Evolutionary conservation across 495 filamentous ascomycete genomes (phyloP).

Genomic region (Podospora bellae-mahoneyi): DNA sequence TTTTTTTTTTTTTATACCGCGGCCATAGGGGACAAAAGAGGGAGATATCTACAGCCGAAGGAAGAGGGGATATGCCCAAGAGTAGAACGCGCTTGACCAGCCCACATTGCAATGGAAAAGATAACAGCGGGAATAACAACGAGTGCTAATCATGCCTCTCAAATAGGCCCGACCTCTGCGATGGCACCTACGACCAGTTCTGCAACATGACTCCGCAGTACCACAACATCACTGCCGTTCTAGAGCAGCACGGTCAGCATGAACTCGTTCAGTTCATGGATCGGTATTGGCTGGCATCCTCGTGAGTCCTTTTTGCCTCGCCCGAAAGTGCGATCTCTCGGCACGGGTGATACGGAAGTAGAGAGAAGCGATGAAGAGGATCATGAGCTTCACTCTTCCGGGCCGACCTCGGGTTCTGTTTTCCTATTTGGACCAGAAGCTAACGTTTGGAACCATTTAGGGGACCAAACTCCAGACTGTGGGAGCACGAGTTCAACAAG

Average conservation of each 20-base stretch:
- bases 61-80: neutral
- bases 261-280: slow-evolving; percentile 71
- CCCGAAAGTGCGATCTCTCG: neutral
- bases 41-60: neutral
- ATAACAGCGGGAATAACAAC: neutral
- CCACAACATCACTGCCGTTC: slow-evolving; percentile 65
- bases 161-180: slow-evolving; percentile 75
- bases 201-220: slow-evolving; percentile 67
- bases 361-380: neutral
- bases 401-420: neutral
- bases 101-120: neutral
- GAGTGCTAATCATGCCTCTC: neutral
- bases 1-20: neutral
- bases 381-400: neutral
- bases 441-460: slow-evolving; percentile 12
- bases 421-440: neutral
- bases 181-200: slow-evolving; percentile 71
- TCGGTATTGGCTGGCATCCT: slow-evolving; percentile 65
- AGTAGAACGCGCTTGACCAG: neutral
- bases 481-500: slow-evolving; percentile 87
- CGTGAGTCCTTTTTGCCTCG: slow-evolving; percentile 29
- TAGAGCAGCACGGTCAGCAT: slow-evolving; percentile 58
- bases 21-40: neutral
- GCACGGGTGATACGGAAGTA: neutral
- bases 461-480: slow-evolving; percentile 64